These are phyloP conservation scores for Hemileia vastatrix DNA, from an alignment of 1,284 basidiomycete species.

Conservation along the genomic window DNA sequence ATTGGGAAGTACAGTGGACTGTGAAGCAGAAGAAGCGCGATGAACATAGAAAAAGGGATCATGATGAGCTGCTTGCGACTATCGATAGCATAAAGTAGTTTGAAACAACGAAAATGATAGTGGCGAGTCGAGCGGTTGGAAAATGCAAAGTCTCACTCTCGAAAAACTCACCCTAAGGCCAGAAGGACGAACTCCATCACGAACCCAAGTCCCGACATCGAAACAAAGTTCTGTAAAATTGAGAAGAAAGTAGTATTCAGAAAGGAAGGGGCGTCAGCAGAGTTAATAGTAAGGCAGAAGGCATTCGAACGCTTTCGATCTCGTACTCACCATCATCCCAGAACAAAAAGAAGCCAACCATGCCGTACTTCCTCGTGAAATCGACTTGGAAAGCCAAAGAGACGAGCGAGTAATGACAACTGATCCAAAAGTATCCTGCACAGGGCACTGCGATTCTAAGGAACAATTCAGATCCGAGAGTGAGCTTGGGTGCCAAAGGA, in stretches of 20 bases:
- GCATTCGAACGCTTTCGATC: no score
- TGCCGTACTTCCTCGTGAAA: slow-evolving; percentile 36
- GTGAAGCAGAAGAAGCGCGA: slow-evolving; percentile 35
- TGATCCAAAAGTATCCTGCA: slow-evolving; percentile 41
- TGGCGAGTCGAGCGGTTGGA: no score
- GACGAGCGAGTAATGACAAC: slow-evolving; percentile 40
- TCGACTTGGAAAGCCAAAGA: slow-evolving; percentile 38
- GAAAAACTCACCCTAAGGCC: no score
- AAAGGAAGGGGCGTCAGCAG: slow-evolving; percentile 34
- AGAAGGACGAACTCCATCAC: slow-evolving; percentile 45
- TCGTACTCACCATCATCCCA: slow-evolving; percentile 13
- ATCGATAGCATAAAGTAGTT: no score
- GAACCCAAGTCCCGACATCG: slow-evolving; percentile 39
- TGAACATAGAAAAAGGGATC: no score
- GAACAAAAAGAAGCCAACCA: slow-evolving; percentile 24
- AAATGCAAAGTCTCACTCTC: no score
- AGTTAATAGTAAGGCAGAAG: not conserved
- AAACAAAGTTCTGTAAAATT: slow-evolving; percentile 33
- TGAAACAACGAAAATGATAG: no score
- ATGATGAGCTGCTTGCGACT: no score
- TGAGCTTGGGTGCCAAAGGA: slow-evolving; percentile 34
- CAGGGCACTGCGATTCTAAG: slow-evolving; percentile 37
- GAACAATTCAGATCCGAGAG: slow-evolving; percentile 32
- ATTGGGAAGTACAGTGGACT: slow-evolving; percentile 42
- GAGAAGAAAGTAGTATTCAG: slow-evolving; percentile 32